These are phyloP conservation scores for Firmiana major DNA, from an alignment of 345 rosid species.

Conservation along the genomic window DNA sequence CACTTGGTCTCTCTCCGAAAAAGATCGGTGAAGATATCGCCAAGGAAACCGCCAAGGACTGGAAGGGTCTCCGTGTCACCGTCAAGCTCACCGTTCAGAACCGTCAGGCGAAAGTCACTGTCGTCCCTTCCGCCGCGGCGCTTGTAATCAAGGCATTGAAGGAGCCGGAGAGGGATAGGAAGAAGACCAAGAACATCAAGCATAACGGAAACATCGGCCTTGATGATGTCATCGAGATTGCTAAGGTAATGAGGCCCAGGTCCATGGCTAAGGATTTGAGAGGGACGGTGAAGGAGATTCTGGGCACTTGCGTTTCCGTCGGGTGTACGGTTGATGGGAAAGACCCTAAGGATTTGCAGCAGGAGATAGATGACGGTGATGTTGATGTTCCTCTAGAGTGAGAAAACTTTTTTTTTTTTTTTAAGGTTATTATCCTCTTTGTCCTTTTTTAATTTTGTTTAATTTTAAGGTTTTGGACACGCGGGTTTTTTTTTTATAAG, in stretches of 20 bases:
- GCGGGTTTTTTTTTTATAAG: background rate
- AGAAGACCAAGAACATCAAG: constrained; percentile 49
- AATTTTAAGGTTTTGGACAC: background rate
- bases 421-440: background rate
- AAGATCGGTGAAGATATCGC: constrained; percentile 62
- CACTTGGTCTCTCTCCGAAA: constrained; percentile 44
- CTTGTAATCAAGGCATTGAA: constrained; percentile 55
- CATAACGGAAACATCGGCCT: constrained; percentile 50
- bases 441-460: background rate
- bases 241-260: constrained; percentile 45
- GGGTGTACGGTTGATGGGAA: constrained; percentile 62
- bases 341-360: constrained; percentile 53
- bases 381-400: constrained; percentile 46
- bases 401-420: background rate
- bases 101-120: constrained; percentile 61
- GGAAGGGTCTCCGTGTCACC: constrained; percentile 67
- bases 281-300: constrained; percentile 56
- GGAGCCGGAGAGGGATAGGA: constrained; percentile 61
- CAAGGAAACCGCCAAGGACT: constrained; percentile 65
- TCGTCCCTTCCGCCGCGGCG: constrained; percentile 65
- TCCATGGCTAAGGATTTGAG: constrained; percentile 57
- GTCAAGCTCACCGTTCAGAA: constrained; percentile 70
- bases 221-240: constrained; percentile 59
- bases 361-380: constrained; percentile 47
- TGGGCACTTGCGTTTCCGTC: constrained; percentile 62